phyloP scores from a whole-genome alignment of 1,139 yeast species.

The Yamadazyma triangularis region DNA sequence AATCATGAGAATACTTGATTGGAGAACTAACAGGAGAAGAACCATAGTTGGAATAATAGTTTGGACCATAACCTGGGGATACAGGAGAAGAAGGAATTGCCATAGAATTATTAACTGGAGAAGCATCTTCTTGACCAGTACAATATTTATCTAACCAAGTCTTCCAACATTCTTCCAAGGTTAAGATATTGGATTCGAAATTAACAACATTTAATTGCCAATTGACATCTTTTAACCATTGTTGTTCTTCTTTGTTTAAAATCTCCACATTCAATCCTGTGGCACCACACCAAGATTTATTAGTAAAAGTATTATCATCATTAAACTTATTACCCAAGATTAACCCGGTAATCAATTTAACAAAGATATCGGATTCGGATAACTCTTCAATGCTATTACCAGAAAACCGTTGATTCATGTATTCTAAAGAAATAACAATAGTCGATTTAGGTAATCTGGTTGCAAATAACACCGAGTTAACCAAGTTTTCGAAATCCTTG shows the following conservation, averaged over 20 bases:
- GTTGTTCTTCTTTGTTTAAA: slow-evolving; percentile 64
- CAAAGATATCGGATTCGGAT: slow-evolving; percentile 47
- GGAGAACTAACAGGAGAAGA: slow-evolving; percentile 23
- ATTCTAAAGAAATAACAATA: slow-evolving; percentile 72
- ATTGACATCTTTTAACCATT: slow-evolving; percentile 58
- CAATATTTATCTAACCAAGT: slow-evolving; percentile 41
- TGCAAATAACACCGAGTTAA: slow-evolving; percentile 74
- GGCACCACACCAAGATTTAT: slow-evolving; percentile 93
- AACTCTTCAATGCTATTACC: slow-evolving; percentile 22
- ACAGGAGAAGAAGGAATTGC: slow-evolving; percentile 20
- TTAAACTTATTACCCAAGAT: slow-evolving; percentile 90
- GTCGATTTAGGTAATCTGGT: slow-evolving; percentile 86
- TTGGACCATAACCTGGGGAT: slow-evolving; percentile 7
- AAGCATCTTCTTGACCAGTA: slow-evolving; percentile 1
- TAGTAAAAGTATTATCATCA: slow-evolving; percentile 95
- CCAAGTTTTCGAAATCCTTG: slow-evolving; percentile 53
- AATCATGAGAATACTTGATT: slow-evolving; percentile 17
- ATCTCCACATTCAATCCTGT: slow-evolving; percentile 66
- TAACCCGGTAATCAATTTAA: slow-evolving; percentile 63
- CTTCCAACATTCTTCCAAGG: slow-evolving; percentile 45
- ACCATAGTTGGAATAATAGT: slow-evolving; percentile 9
- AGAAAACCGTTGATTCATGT: slow-evolving; percentile 50
- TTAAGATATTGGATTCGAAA: slow-evolving; percentile 35
- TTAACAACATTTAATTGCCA: slow-evolving; percentile 48
- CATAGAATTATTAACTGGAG: slow-evolving; percentile 2